Conservation (phyloP, 2,329 filamentous ascomycete species). For the Coniochaeta sp. region DNA sequence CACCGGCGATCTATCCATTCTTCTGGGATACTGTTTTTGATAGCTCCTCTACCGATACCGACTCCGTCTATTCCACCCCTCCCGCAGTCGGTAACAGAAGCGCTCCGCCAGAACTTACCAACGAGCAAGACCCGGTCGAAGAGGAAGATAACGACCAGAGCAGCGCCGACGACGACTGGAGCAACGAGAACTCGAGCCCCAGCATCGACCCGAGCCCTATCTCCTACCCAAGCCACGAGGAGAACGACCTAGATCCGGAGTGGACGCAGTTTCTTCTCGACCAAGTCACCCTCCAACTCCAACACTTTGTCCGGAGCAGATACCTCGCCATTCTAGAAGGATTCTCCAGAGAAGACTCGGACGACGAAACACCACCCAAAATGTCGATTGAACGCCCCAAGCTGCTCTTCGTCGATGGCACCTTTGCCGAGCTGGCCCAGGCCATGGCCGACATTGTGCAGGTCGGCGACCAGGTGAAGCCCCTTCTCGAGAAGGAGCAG, state of each 20-base stretch:
- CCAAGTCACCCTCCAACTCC: background rate
- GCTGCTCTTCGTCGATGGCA: conserved; percentile 77
- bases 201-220: too few species aligned
- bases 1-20: background rate
- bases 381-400: conserved; percentile 40
- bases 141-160: too few species aligned
- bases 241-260: too few species aligned
- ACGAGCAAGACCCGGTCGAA: too few species aligned
- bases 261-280: too few species aligned
- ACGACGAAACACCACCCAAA: conserved; percentile 11
- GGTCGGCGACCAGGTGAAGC: conserved; percentile 68
- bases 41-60: background rate
- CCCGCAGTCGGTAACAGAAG: too few species aligned
- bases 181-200: too few species aligned
- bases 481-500: conserved; percentile 65
- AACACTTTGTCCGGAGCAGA: background rate
- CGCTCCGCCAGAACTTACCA: too few species aligned
- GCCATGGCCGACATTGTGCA: conserved; percentile 96
- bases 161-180: too few species aligned
- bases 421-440: conserved; percentile 84
- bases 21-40: background rate
- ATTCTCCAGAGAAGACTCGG: background rate
- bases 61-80: too few species aligned
- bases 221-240: too few species aligned
- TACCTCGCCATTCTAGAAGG: background rate